phyloP scores from a whole-genome alignment of 78 protist species.

The Dictyostelium intermedium region DNA sequence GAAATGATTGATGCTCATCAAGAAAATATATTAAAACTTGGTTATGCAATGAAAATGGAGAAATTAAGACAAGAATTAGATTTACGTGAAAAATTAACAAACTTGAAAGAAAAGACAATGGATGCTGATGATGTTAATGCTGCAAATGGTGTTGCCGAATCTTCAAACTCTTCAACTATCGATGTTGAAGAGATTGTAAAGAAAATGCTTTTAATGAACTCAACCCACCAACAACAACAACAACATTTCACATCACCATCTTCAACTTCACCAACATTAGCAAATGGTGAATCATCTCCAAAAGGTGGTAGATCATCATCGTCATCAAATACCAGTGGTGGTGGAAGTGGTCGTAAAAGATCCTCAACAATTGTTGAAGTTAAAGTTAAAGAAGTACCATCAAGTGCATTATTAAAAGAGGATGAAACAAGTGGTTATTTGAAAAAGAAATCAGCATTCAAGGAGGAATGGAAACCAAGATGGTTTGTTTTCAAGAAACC shows the following conservation, averaged over 20 bases:
- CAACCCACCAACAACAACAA: constrained; percentile 18
- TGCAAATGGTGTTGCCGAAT: background rate
- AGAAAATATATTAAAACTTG: constrained; percentile 46
- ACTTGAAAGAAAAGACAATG: background rate
- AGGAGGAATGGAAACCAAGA: constrained; percentile 70
- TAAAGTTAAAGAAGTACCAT: constrained; percentile 60
- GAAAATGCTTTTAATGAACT: constrained; percentile 56
- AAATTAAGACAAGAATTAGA: constrained; percentile 64
- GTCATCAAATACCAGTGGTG: background rate
- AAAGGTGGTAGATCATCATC: background rate
- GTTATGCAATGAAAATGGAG: constrained; percentile 71
- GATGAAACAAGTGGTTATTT: constrained; percentile 68
- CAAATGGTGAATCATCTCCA: background rate
- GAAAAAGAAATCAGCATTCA: constrained; percentile 71
- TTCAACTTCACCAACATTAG: background rate
- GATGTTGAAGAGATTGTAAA: constrained; percentile 49
- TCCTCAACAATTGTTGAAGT: constrained; percentile 52
- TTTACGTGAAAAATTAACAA: constrained; percentile 46
- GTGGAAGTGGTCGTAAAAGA: constrained; percentile 1
- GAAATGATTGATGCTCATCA: constrained; percentile 75
- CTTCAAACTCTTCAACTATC: background rate
- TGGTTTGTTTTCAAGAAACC: constrained; percentile 77
- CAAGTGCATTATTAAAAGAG: constrained; percentile 57
- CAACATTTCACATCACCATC: background rate
- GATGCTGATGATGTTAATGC: background rate